Evolutionary conservation across 768 basidiomycete species (phyloP).

Genomic region (Antrodiella citrinella): DNA sequence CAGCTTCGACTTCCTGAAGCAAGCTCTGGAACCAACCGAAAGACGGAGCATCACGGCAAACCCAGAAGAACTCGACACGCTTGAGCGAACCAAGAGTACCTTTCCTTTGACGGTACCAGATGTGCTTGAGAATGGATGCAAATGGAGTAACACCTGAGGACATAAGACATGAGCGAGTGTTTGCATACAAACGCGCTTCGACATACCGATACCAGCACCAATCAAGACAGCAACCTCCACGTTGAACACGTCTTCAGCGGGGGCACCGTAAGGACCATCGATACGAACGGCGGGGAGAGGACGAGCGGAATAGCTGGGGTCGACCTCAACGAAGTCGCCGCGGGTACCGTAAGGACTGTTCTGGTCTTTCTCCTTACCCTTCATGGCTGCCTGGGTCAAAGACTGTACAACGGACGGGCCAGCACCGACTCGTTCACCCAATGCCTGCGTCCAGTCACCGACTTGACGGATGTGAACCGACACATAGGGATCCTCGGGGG

Average conservation of each 20-base stretch:
- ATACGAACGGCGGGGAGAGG: conserved; percentile 66
- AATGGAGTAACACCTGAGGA: conserved; percentile 81
- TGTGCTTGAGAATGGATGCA: conserved; percentile 89
- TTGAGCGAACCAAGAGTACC: conserved; percentile 73
- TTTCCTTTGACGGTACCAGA: conserved; percentile 87
- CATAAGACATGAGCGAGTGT: neutral
- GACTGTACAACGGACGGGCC: conserved; percentile 69
- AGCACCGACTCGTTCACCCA: conserved; percentile 82
- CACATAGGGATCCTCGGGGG: conserved; percentile 89
- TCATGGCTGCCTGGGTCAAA: conserved; percentile 75
- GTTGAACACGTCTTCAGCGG: conserved; percentile 84
- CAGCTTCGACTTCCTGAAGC: conserved; percentile 80
- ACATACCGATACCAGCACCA: conserved; percentile 85
- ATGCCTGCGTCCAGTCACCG: conserved; percentile 77
- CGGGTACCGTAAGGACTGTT: conserved; percentile 35
- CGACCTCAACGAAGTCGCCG: conserved; percentile 79
- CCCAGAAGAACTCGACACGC: conserved; percentile 93
- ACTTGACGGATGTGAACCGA: conserved; percentile 92
- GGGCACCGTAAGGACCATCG: conserved; percentile 91
- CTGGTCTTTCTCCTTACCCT: conserved; percentile 60
- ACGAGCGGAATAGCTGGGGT: conserved; percentile 36
- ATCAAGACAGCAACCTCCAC: conserved; percentile 85
- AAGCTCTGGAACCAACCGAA: conserved; percentile 96
- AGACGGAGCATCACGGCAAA: conserved; percentile 90
- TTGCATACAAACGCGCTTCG: neutral